These are phyloP conservation scores for Physaria fendleri DNA, from an alignment of 345 rosid species.

Conservation along the genomic window DNA sequence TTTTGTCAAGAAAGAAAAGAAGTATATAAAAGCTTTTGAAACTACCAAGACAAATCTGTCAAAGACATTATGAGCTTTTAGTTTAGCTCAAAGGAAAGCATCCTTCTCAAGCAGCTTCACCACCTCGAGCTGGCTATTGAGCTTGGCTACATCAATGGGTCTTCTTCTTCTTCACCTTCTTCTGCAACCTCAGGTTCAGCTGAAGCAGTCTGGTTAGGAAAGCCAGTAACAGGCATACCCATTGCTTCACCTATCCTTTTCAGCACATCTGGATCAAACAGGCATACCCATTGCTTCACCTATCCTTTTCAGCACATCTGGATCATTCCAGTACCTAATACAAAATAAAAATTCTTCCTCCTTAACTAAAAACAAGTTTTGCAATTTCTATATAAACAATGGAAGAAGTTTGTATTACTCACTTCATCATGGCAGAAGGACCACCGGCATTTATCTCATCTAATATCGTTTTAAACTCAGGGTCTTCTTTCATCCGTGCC, in stretches of 20 bases:
- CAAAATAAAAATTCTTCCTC: neutral
- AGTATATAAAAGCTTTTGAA: conserved; percentile 11
- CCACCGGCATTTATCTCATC: conserved; percentile 87
- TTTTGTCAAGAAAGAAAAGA: too few species aligned
- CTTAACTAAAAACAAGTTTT: neutral
- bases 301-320: conserved; percentile 77
- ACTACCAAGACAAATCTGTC: conserved; percentile 2
- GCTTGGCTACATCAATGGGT: conserved; percentile 95
- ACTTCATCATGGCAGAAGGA: conserved; percentile 96
- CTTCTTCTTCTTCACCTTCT: conserved; percentile 87
- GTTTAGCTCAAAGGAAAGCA: conserved; percentile 67
- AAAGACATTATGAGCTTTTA: conserved; percentile 9
- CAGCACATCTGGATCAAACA: too few species aligned
- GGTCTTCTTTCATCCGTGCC: conserved; percentile 78
- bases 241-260: conserved; percentile 95
- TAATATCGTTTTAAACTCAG: conserved; percentile 68
- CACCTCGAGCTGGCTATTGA: conserved; percentile 87
- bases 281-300: conserved; percentile 98
- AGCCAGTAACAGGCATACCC: conserved; percentile 72
- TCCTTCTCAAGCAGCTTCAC: conserved; percentile 93
- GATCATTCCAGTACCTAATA: conserved; percentile 88
- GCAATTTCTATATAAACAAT: neutral
- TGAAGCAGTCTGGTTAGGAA: conserved; percentile 38
- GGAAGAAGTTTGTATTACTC: neutral
- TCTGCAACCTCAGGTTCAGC: conserved; percentile 51